Evolutionary conservation across 371 early-diverging fungal species (phyloP).

Genomic region (Mucor lusitanicus): DNA sequence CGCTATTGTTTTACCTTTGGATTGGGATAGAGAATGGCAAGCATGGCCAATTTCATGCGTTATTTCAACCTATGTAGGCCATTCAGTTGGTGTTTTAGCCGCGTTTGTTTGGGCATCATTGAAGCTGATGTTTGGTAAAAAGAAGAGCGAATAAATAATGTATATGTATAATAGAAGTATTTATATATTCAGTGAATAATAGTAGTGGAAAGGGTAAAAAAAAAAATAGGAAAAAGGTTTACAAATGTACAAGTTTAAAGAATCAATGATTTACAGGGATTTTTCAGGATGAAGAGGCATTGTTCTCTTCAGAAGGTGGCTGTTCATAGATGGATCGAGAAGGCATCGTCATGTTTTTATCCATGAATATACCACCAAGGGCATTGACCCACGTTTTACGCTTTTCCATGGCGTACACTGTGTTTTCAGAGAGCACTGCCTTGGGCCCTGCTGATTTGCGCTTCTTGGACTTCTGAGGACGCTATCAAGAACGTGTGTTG

Average conservation of each 20-base stretch:
- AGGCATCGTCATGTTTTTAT: conserved; percentile 71
- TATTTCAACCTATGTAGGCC: conserved; percentile 48
- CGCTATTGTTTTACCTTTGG: conserved; percentile 51
- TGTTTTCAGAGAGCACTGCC: conserved; percentile 51
- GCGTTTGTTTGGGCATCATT: conserved; percentile 47
- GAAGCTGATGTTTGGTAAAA: conserved; percentile 42
- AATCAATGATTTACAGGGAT: neutral
- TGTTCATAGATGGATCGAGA: conserved; percentile 58
- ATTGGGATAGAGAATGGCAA: conserved; percentile 59
- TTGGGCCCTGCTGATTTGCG: conserved; percentile 61
- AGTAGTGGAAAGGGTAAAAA: neutral
- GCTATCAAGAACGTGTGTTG: conserved; percentile 29
- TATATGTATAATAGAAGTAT: neutral
- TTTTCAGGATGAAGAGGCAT: neutral
- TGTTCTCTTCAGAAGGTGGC: neutral
- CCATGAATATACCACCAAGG: conserved; percentile 62
- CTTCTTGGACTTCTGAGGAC: conserved; percentile 75
- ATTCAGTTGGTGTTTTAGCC: conserved; percentile 45
- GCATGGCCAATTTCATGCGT: conserved; percentile 56
- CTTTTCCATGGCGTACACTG: conserved; percentile 55
- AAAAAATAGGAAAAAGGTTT: neutral
- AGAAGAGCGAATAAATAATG: conserved; percentile 39
- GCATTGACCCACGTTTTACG: conserved; percentile 46
- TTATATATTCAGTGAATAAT: neutral
- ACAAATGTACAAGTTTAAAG: conserved; percentile 11